Base-by-base conservation (phyloP, 2,329 filamentous ascomycete genomes). In the Ceratocystis ficicola region DNA sequence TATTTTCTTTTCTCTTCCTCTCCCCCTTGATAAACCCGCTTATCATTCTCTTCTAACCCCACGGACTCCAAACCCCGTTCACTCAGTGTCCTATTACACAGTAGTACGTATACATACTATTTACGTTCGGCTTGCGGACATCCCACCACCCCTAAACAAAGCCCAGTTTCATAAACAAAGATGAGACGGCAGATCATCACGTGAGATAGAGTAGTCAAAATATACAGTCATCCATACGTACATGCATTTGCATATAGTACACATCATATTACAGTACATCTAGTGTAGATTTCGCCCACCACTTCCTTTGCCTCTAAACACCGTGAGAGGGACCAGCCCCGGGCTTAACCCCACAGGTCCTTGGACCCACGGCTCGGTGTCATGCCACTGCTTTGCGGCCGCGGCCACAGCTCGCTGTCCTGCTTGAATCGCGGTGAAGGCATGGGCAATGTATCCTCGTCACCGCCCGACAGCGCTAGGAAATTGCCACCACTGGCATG, bases 401-500 rank as follows among this genome's bases (percentile, higher is more conserved):
- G 71, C 25, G 76, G 77, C 76, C 77, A 80, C 30, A 66, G 28
- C 63, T 75, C 73, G 57, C 77, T 76, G n/a, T 72, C 71, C 6
- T 70, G 70, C 8, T 46, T 66, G 59, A 66, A 66, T 32, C 64
- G 28, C 62, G 68, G 59, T 63, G 67, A 60, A 66, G 63, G 66
- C 70, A 44, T 66, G 63, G 44, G 70, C 70, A 36, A 52, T 65
- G 17, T n/a, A 10, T 48, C 65, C 8, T 32, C 22, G 5, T 66
- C 70, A 3, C 69, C 67, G 4, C 74, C 75, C 3, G 82, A 81
- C 32, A 85, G 73, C 5, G 81, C 78, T 66, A 84, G 71, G 70
- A 84, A 85, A 12, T 78, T 78, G 5, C 81, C 80, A 2, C 75
- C 72, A 0, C 79, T 79, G 28, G 66, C 55, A 60, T 80, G 79